Base-by-base conservation (phyloP, 371 early-diverging fungal species). In the Nematocida ausubeli region DNA sequence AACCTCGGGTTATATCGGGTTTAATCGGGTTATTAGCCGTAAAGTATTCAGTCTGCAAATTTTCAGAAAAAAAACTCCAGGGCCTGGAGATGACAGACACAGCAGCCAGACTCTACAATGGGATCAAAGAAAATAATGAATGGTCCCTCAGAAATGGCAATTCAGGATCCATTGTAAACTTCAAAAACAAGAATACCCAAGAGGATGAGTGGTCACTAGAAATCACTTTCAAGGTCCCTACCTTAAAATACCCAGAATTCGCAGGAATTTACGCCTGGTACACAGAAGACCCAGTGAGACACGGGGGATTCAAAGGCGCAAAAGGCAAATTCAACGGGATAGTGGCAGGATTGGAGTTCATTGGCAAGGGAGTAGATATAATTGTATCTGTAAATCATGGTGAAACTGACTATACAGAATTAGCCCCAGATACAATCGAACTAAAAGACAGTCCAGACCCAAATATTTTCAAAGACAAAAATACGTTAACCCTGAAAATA, bases 251-350 rank as follows among this genome's bases (percentile, higher is more conserved):
- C 42, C 80, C 80, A 24, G 75, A 85, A 42, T 70, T 78, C 37
- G 84, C 83, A 7, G 85, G 87, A 40, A 50, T 86, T 0, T 85
- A 84, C 79, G 28, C 85, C 22, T 86, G 87, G 87, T 85, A 83
- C 80, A 85, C 85, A n/a, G 80, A 82, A n/a, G 65, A 84, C 6
- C 64, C 47, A 12, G 37, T 81, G 9, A 69, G 73, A 19, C 49
- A 68, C 19, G 87, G 87, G n/a, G 34, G 50, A 30, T 84, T 70
- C 42, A 82, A 72, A 50, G 85, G 85, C 7, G 85, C 71, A 19
- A 28, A 64, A 22, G 69, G 71, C 14, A 69, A 44, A 60, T 86
- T 84, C 58, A 80, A 75, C 12, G 87, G 87, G 16, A 51, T 86
- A 5, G 70, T 85, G 75, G 83, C 84, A 35, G 87, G 87, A 35